Conservation (phyloP, 1,284 basidiomycete genomes). For the Cryptococcus sp. region DNA sequence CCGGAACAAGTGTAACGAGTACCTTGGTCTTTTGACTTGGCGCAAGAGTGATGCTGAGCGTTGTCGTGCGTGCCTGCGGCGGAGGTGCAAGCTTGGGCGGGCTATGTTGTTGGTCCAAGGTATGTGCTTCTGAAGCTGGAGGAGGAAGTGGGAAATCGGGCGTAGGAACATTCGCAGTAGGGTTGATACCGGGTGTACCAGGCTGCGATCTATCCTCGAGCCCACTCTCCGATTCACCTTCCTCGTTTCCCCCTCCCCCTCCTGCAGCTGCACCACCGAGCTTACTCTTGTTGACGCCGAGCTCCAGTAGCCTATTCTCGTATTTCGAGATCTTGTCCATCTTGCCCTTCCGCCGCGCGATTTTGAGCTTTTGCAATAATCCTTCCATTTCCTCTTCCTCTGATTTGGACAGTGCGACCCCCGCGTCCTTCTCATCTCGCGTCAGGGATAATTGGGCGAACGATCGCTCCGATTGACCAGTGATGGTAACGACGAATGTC, state of each 20-base stretch:
- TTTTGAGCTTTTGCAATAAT: conserved; percentile 58
- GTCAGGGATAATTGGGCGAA: conserved; percentile 23
- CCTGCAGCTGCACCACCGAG: background rate
- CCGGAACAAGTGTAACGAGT: conserved; percentile 34
- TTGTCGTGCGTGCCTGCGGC: conserved; percentile 4
- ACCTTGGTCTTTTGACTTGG: conserved; percentile 48
- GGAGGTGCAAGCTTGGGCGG: background rate
- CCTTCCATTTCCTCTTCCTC: conserved; percentile 59
- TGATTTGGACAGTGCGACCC: conserved; percentile 50
- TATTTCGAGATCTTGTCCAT: conserved; percentile 58
- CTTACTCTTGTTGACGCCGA: conserved; percentile 44
- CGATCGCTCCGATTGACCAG: conserved; percentile 17
- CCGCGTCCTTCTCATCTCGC: conserved; percentile 48
- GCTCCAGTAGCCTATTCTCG: conserved; percentile 52
- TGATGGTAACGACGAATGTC: conserved; percentile 53
- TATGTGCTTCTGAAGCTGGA: background rate
- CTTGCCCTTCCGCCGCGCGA: conserved; percentile 57
- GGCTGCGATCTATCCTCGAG: background rate
- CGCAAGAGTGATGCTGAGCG: conserved; percentile 35
- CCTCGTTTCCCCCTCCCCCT: conserved; percentile 3
- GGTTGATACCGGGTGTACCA: conserved; percentile 6
- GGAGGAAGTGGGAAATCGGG: background rate
- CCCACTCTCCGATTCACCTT: conserved; percentile 13
- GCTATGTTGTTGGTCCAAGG: background rate
- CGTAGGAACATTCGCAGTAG: background rate